A percentile compares a stretch with the other conserved stretches of the same genome.
phyloP scores from a whole-genome alignment of 345 rosid genomes.

The Psidium friedrichsthalianum region DNA sequence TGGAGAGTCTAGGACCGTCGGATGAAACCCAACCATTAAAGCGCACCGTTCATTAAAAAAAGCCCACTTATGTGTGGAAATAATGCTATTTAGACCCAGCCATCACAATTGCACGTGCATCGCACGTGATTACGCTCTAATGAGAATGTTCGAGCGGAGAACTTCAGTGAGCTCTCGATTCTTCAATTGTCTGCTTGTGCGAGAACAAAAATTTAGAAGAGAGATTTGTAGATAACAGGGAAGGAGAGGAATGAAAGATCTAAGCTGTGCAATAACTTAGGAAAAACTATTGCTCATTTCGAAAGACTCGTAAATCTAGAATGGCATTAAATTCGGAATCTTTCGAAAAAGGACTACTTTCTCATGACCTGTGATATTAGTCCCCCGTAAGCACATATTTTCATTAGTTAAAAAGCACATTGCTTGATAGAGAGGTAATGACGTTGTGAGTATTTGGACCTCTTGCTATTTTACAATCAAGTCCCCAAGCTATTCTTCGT shows the following conservation, averaged over 20 bases:
- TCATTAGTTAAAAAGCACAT: no score
- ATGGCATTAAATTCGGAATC: no score
- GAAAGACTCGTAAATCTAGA: no score
- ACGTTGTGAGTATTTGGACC: background rate
- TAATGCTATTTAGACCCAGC: background rate
- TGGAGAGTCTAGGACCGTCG: background rate
- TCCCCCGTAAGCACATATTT: no score
- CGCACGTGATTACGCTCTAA: background rate
- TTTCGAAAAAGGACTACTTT: no score
- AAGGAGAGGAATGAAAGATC: background rate
- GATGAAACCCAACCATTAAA: background rate
- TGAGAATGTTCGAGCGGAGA: background rate
- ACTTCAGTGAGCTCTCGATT: background rate
- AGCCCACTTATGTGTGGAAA: no score
- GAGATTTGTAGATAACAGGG: background rate
- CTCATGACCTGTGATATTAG: no score
- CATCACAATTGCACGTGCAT: background rate
- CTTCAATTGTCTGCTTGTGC: background rate
- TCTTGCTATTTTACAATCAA: background rate
- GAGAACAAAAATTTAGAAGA: background rate
- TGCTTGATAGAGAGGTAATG: background rate
- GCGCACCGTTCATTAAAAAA: no score
- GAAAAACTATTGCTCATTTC: no score
- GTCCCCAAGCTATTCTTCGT: background rate
- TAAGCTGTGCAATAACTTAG: background rate